These are phyloP conservation scores for Bacidia rubella DNA, from an alignment of 495 filamentous ascomycete species.

Conservation along the genomic window DNA sequence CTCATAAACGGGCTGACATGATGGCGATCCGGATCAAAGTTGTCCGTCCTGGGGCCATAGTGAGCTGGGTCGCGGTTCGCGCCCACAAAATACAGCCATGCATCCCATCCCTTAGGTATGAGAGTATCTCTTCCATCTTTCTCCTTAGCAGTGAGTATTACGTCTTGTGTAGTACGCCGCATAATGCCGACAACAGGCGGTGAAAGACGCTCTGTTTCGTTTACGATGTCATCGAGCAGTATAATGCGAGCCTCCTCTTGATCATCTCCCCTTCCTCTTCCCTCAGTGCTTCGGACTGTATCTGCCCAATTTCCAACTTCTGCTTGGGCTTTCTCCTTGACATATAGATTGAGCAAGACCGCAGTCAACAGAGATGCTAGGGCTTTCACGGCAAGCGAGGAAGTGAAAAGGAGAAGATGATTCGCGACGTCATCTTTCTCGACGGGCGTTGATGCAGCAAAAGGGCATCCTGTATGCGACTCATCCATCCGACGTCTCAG, in stretches of 20 bases:
- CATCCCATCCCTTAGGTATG: constrained; percentile 19
- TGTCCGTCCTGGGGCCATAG: constrained; percentile 14
- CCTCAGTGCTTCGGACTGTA: too few relatives aligned
- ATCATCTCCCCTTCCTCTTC: neutral
- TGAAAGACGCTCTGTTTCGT: constrained; percentile 18
- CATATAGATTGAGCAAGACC: constrained; percentile 17
- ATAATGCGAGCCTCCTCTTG: too few relatives aligned
- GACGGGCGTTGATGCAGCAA: neutral
- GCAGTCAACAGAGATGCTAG: constrained; percentile 20
- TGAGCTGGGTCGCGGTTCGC: constrained; percentile 15
- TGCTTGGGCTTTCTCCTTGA: too few relatives aligned
- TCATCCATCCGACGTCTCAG: neutral
- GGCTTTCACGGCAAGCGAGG: constrained; percentile 20
- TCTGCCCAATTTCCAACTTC: too few relatives aligned
- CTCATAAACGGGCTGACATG: too few relatives aligned
- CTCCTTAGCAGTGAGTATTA: neutral
- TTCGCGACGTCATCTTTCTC: constrained; percentile 18
- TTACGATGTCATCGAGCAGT: constrained; percentile 13
- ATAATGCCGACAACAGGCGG: constrained; percentile 20
- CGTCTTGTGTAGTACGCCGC: constrained; percentile 13
- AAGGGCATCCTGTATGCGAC: constrained; percentile 5
- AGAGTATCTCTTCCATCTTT: neutral
- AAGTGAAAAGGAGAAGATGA: constrained; percentile 20
- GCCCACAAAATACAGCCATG: constrained; percentile 22
- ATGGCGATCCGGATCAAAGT: constrained; percentile 13